Percentiles rank a stretch among this genome's conserved stretches.
Conservation (phyloP, 768 basidiomycete genomes). For the Pulveroboletus sp. region DNA sequence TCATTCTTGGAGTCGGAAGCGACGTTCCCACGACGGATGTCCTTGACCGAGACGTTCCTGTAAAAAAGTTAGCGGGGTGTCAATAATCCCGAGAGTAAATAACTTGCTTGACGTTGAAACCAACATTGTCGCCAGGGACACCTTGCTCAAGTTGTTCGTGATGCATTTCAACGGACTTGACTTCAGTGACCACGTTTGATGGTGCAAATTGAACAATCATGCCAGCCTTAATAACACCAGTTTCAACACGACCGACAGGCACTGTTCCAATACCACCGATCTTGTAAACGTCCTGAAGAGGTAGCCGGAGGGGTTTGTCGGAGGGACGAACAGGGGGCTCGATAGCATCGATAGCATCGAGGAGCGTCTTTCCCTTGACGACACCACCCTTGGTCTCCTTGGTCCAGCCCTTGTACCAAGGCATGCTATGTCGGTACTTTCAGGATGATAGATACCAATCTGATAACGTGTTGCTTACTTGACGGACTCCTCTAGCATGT, state of each 20-base stretch:
- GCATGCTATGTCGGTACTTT: constrained; percentile 59
- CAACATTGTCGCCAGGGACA: constrained; percentile 97
- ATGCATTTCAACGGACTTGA: constrained; percentile 99
- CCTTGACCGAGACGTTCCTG: constrained; percentile 99
- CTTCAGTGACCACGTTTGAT: constrained; percentile 98
- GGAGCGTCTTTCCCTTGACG: constrained; percentile 97
- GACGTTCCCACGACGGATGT: constrained; percentile 99
- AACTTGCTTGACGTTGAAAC: constrained; percentile 94
- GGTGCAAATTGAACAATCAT: constrained; percentile 99
- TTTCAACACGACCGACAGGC: constrained; percentile 99
- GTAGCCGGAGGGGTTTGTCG: constrained; percentile 99
- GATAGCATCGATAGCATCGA: constrained; percentile 99
- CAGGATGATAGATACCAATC: constrained; percentile 8
- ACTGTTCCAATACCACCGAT: constrained; percentile 99
- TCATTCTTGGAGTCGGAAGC: constrained; percentile 99
- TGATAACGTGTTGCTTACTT: constrained; percentile 54
- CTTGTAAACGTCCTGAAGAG: constrained; percentile 99
- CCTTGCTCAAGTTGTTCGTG: constrained; percentile 97
- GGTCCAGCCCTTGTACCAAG: constrained; percentile 99
- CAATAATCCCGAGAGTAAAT: constrained; percentile 3
- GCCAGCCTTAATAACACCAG: constrained; percentile 99
- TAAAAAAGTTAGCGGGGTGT: constrained; percentile 5
- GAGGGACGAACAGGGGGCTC: constrained; percentile 95
- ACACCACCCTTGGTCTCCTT: constrained; percentile 93
- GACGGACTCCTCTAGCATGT: constrained; percentile 98